Evolutionary conservation across 2,329 filamentous ascomycete genomes (phyloP), one percentile per base, ranked within the genome.

Genomic region (Cladosporium sp.): DNA sequence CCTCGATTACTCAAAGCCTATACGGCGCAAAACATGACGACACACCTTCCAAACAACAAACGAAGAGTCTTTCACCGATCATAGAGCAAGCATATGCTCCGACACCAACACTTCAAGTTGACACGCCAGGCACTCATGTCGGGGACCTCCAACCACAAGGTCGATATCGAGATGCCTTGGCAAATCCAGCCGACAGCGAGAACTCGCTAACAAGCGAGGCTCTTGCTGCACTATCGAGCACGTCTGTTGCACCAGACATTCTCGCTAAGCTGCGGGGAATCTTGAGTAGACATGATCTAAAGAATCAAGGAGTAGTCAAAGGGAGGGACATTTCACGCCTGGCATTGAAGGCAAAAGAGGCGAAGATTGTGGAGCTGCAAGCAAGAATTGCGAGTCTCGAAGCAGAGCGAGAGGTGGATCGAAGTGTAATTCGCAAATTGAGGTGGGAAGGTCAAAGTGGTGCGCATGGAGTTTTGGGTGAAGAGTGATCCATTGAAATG

Each of bases 301-400:
- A 78, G 52, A 78, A 80, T 0, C 82, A 81, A 64, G 89, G 88
- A 0, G 77, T 89, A 19, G 77, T 78, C 37, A 80, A 80, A 60
- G 87, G 87, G 0, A 77, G 88, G 2, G 88, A 93, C 59, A 81
- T 87, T 6, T 80, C 82, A 3, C 75, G 89, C n/a, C 70, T 81
- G 8, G 81, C 80, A 3, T 67, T 90, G 34, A 85, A 83, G 66
- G 77, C 79, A 4, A 86, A 85, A 62, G 86, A 93, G 76, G 73
- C 83, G 68, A 75, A 85, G 74, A 76, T 88, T 70, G 73, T 79
- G 71, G 77, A 89, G 71, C 73, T 96, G 73, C 80, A 86, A 75
- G 75, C 89, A 68, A 75, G 87, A 64, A 77, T 95, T 78, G 73
- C 71, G 4, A 74, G 73, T 12, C 68, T 88, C 35, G 80, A 85